phyloP scores from a whole-genome alignment of 257 asterid species.

The Fraxinus americana region DNA sequence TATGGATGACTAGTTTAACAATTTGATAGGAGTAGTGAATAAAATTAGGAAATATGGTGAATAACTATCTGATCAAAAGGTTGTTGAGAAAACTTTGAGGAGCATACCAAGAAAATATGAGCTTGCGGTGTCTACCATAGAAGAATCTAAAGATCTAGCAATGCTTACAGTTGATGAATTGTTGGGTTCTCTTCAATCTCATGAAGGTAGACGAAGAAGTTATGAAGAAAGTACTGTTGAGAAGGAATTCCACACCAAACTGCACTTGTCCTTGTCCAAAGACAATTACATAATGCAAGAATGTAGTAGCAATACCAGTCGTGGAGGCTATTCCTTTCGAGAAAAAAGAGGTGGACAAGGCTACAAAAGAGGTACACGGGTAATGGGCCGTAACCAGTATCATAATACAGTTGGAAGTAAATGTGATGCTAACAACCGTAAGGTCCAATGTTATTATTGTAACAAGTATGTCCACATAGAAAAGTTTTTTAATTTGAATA shows the following conservation, averaged over 20 bases:
- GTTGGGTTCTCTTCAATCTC: background rate
- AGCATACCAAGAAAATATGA: background rate
- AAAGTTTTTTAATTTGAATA: too few relatives aligned
- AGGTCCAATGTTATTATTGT: too few relatives aligned
- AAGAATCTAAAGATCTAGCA: background rate
- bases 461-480: too few relatives aligned
- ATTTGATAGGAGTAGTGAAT: background rate
- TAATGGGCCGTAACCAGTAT: too few relatives aligned
- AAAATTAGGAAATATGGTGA: background rate
- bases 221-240: background rate
- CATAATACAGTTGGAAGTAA: too few relatives aligned
- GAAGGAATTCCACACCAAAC: background rate
- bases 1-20: background rate
- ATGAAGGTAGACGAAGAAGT: background rate
- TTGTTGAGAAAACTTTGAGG: background rate
- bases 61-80: background rate
- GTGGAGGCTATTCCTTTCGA: background rate
- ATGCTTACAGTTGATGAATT: too few relatives aligned
- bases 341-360: background rate
- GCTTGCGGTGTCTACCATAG: background rate
- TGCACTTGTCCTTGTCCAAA: background rate
- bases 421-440: too few relatives aligned
- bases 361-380: too few relatives aligned
- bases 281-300: background rate
- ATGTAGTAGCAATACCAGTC: background rate